Evolutionary conservation across 1,284 basidiomycete genomes (phyloP).

Genomic region (Ceratobasidium sp.): DNA sequence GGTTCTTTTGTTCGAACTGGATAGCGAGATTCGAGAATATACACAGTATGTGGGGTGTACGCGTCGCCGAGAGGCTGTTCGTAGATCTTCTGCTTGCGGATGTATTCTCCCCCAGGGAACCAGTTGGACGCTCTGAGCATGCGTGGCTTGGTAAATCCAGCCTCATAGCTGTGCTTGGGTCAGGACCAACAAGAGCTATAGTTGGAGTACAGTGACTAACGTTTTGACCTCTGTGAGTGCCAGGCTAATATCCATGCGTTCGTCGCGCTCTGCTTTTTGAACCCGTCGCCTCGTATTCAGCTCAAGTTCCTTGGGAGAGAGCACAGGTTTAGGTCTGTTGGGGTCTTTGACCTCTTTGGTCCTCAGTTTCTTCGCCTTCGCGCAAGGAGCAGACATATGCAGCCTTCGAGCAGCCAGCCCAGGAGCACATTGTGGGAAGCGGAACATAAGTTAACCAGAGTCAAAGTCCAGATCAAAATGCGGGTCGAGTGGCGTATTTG

Average conservation of each 20-base stretch:
- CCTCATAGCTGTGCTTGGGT: conserved; percentile 52
- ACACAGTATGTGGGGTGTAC: conserved; percentile 60
- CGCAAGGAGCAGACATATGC: conserved; percentile 1
- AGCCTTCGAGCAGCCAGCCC: conserved; percentile 4
- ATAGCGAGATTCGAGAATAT: conserved; percentile 58
- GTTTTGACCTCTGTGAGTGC: conserved; percentile 56
- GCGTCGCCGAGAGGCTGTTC: conserved; percentile 55
- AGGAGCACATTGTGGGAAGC: neutral
- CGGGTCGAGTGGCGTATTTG: conserved; percentile 11
- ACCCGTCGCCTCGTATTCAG: conserved; percentile 50
- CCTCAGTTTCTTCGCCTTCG: conserved; percentile 6
- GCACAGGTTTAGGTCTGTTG: conserved; percentile 15
- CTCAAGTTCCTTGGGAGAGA: conserved; percentile 17
- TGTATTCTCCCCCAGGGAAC: conserved; percentile 57
- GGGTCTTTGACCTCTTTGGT: conserved; percentile 28
- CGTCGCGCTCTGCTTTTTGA: conserved; percentile 59
- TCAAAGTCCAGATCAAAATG: conserved; percentile 12
- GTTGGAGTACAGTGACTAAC: conserved; percentile 50
- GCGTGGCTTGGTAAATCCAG: conserved; percentile 59
- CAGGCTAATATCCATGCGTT: conserved; percentile 58
- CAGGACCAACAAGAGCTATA: neutral
- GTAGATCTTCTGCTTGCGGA: conserved; percentile 53
- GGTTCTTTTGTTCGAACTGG: conserved; percentile 52
- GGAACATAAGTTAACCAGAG: conserved; percentile 8
- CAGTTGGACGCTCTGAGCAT: conserved; percentile 58